Conservation (phyloP, 2,329 filamentous ascomycete genomes). For the Fusarium acutatum region DNA sequence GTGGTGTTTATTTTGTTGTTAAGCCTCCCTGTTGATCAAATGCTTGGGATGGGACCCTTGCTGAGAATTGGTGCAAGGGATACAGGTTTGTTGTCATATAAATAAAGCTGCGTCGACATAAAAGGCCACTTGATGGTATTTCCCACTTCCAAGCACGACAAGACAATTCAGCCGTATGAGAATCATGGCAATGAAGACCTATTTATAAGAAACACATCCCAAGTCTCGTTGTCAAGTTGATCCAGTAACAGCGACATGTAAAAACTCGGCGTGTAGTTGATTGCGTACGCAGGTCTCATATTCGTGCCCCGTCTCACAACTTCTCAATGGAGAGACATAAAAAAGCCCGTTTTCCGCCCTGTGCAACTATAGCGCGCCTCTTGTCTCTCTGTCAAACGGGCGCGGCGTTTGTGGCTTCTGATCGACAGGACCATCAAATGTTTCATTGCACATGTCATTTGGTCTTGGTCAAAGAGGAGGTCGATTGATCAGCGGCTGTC, state of each 20-base stretch:
- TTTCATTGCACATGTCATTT: slow-evolving; percentile 18
- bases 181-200: neutral
- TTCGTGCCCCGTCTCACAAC: slow-evolving; percentile 23
- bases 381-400: slow-evolving; percentile 17
- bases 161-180: neutral
- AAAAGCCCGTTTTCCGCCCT: neutral
- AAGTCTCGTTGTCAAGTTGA: neutral
- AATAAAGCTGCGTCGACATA: neutral
- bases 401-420: slow-evolving; percentile 15
- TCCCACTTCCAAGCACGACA: neutral
- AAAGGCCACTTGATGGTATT: neutral
- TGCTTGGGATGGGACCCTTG: neutral
- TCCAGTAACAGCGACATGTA: neutral
- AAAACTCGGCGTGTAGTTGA: neutral
- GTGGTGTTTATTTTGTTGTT: neutral
- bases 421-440: slow-evolving; percentile 18
- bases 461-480: neutral
- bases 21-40: slow-evolving; percentile 6
- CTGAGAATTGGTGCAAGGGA: neutral
- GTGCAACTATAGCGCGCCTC: neutral
- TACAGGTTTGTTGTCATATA: neutral
- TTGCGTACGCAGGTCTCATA: slow-evolving; percentile 29
- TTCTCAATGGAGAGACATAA: neutral
- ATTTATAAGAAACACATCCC: neutral
- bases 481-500: neutral